Evolutionary conservation across 192 early-diverging fungal species (phyloP).

Genomic region (Coemansia sp.): DNA sequence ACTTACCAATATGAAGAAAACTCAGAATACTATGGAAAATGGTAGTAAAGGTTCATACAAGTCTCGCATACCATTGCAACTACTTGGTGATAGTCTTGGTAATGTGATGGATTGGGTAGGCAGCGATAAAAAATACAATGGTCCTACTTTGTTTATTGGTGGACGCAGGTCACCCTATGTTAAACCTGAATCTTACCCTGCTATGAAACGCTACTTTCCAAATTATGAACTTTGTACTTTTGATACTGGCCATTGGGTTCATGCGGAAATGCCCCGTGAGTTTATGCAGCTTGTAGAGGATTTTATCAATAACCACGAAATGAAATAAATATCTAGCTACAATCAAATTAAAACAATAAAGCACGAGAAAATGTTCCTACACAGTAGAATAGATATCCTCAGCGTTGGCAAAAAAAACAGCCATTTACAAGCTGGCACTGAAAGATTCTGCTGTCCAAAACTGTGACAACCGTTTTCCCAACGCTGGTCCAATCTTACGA

Average conservation of each 20-base stretch:
- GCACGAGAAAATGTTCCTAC: too few species aligned
- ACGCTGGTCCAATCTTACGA: slow-evolving; percentile 54
- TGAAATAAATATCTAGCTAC: background rate
- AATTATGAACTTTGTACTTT: slow-evolving; percentile 61
- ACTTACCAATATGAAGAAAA: slow-evolving; percentile 84
- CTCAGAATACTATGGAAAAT: slow-evolving; percentile 7
- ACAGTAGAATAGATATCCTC: too few species aligned
- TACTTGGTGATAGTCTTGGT: slow-evolving; percentile 58
- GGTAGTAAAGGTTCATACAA: slow-evolving; percentile 42
- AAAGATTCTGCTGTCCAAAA: slow-evolving; percentile 61
- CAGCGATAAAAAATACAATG: slow-evolving; percentile 48
- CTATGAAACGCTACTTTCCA: slow-evolving; percentile 74
- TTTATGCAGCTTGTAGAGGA: slow-evolving; percentile 59
- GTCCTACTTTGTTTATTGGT: slow-evolving; percentile 79
- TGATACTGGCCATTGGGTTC: slow-evolving; percentile 93
- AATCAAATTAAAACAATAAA: too few species aligned
- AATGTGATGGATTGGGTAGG: slow-evolving; percentile 58
- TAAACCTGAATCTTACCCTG: slow-evolving; percentile 49
- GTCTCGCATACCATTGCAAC: slow-evolving; percentile 76
- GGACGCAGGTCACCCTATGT: slow-evolving; percentile 73
- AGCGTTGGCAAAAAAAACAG: background rate
- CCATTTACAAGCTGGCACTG: background rate
- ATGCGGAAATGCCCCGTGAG: slow-evolving; percentile 69
- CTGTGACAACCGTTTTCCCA: slow-evolving; percentile 58
- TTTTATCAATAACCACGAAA: slow-evolving; percentile 37